phyloP scores from a whole-genome alignment of 2,329 filamentous ascomycete genomes.

The Fusarium nodosum region DNA sequence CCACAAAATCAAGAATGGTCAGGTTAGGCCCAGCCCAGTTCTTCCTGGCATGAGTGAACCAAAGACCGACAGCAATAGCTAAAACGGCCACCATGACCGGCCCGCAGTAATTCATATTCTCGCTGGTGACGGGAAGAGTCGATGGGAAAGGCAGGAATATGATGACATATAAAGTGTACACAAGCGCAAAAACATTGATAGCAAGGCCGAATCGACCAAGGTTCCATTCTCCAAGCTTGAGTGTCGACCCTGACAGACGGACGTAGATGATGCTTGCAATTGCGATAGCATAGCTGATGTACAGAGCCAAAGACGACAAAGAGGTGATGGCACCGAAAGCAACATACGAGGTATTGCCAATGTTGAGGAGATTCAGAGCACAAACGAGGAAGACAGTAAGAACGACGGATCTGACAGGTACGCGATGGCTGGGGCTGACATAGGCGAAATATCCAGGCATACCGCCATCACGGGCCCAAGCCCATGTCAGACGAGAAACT shows the following conservation, averaged over 20 bases:
- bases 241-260: slow-evolving; percentile 15
- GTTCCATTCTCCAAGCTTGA: slow-evolving; percentile 48
- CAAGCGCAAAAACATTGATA: slow-evolving; percentile 41
- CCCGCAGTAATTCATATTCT: slow-evolving; percentile 48
- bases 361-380: slow-evolving; percentile 47
- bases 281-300: slow-evolving; percentile 47
- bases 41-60: slow-evolving; percentile 41
- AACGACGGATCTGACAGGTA: slow-evolving; percentile 43
- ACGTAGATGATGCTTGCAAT: slow-evolving; percentile 46
- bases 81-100: slow-evolving; percentile 46
- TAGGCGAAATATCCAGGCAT: slow-evolving; percentile 47
- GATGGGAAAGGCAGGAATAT: slow-evolving; percentile 48
- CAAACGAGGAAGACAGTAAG: slow-evolving; percentile 47
- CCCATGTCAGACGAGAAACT: slow-evolving; percentile 46
- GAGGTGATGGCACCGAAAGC: slow-evolving; percentile 47
- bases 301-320: slow-evolving; percentile 44
- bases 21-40: slow-evolving; percentile 45
- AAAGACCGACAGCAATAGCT: slow-evolving; percentile 37
- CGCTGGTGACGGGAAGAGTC: slow-evolving; percentile 39
- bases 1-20: slow-evolving; percentile 46
- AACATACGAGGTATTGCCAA: slow-evolving; percentile 46
- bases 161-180: slow-evolving; percentile 46
- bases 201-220: slow-evolving; percentile 37
- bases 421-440: slow-evolving; percentile 44
- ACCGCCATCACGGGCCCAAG: slow-evolving; percentile 47